Conservation (phyloP, 805 yeast genomes). For the Helenozyma rhizophorensis region DNA sequence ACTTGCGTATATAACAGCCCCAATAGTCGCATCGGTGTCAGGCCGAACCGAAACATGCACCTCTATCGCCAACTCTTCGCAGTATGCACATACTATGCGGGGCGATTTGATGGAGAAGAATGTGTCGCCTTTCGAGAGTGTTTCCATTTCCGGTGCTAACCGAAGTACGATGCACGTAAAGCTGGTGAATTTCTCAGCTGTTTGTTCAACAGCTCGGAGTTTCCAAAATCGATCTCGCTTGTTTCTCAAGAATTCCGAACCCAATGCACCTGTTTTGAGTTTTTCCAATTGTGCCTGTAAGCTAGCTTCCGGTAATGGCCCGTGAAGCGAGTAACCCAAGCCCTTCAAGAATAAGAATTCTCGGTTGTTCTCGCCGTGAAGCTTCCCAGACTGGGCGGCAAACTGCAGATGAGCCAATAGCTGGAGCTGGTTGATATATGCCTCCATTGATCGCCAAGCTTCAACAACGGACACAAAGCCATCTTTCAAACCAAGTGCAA, state of each 20-base stretch:
- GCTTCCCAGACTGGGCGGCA: conserved; percentile 5
- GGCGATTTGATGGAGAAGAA: too few species aligned
- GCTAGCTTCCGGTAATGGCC: conserved; percentile 20
- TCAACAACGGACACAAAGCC: conserved; percentile 28
- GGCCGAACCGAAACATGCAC: conserved; percentile 34
- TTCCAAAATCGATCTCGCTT: conserved; percentile 21
- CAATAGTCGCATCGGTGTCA: conserved; percentile 26
- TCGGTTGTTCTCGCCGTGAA: conserved; percentile 7
- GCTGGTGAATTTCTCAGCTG: not conserved
- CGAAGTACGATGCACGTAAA: too few species aligned
- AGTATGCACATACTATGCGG: conserved; percentile 36
- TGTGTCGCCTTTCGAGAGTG: too few species aligned
- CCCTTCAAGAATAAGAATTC: conserved; percentile 25
- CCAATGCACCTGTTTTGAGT: conserved; percentile 13
- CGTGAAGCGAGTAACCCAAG: conserved; percentile 32
- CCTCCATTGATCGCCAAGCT: conserved; percentile 21
- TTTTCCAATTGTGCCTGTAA: conserved; percentile 14
- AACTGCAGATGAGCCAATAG: conserved; percentile 26
- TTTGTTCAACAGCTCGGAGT: conserved; percentile 19
- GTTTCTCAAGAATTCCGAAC: conserved; percentile 12
- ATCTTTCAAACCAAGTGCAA: conserved; percentile 21
- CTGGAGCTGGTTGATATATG: conserved; percentile 36
- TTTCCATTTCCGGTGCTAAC: too few species aligned
- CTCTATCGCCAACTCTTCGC: conserved; percentile 43
- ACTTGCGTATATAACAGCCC: conserved; percentile 44